Evolutionary conservation across 106 monocot genomes (phyloP).

Genomic region (Dactylorhiza incarnata): DNA sequence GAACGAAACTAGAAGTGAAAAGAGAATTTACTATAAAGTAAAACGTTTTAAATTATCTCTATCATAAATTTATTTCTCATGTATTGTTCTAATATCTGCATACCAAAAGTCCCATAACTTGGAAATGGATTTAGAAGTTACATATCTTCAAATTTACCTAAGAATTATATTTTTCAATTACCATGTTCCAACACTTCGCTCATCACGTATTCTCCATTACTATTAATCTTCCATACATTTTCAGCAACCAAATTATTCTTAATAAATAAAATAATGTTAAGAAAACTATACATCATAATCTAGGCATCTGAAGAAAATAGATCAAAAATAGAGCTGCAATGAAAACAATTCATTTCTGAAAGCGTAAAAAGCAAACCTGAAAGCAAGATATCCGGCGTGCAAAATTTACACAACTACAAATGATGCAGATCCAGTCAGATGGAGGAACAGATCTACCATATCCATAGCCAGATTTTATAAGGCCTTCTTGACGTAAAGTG

Average conservation of each 20-base stretch:
- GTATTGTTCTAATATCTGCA: not conserved
- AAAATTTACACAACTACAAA: conserved; percentile 98
- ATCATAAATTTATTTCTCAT: not conserved
- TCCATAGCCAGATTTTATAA: conserved; percentile 41
- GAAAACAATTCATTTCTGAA: not conserved
- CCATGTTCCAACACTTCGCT: not conserved
- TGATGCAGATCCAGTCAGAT: conserved; percentile 92
- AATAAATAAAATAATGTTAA: not conserved
- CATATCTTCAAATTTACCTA: not conserved
- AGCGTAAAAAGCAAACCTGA: conserved; percentile 48
- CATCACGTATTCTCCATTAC: not conserved
- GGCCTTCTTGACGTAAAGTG: conserved; percentile 42
- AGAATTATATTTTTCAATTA: conserved; percentile 3
- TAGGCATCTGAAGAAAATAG: not conserved
- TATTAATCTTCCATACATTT: not conserved
- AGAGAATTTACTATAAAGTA: not conserved
- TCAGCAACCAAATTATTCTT: not conserved
- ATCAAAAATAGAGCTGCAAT: not conserved
- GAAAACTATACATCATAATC: not conserved
- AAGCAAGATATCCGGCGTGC: conserved; percentile 93
- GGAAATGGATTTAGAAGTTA: not conserved
- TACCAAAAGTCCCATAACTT: not conserved
- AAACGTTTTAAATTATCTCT: not conserved
- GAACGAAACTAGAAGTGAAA: not conserved
- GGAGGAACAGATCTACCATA: conserved; percentile 30